phyloP scores from a whole-genome alignment of 345 rosid species.

The Bruguiera parviflora region DNA sequence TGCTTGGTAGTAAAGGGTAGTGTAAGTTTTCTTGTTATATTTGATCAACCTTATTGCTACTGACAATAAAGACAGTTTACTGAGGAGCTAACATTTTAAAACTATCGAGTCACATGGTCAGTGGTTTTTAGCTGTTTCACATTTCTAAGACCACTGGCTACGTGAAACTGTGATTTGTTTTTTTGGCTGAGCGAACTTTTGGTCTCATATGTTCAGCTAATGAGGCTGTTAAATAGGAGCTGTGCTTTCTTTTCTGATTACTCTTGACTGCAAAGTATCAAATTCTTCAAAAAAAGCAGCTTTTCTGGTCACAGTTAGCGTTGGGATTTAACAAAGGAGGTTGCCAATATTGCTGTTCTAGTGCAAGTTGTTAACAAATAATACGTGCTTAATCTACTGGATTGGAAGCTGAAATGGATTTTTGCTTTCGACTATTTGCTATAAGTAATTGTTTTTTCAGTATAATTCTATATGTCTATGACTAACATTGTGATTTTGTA shows the following conservation, averaged over 20 bases:
- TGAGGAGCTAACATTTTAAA: background rate
- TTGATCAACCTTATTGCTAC: background rate
- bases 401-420: no score
- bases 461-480: background rate
- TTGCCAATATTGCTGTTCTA: no score
- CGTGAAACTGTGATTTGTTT: background rate
- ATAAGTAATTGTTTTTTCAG: background rate
- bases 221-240: no score
- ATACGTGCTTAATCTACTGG: background rate
- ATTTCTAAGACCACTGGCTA: background rate
- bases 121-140: background rate
- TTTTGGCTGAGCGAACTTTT: background rate
- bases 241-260: no score
- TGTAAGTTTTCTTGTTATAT: background rate
- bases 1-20: no score
- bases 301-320: no score
- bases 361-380: background rate
- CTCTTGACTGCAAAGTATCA: no score
- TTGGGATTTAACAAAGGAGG: no score
- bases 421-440: no score
- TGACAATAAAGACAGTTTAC: background rate
- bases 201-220: background rate
- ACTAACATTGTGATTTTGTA: conserved; percentile 3
- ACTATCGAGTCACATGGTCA: background rate
- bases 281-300: no score